These are phyloP conservation scores for Chlorella variabilis DNA, from an alignment of 163 green algal species.

Conservation along the genomic window DNA sequence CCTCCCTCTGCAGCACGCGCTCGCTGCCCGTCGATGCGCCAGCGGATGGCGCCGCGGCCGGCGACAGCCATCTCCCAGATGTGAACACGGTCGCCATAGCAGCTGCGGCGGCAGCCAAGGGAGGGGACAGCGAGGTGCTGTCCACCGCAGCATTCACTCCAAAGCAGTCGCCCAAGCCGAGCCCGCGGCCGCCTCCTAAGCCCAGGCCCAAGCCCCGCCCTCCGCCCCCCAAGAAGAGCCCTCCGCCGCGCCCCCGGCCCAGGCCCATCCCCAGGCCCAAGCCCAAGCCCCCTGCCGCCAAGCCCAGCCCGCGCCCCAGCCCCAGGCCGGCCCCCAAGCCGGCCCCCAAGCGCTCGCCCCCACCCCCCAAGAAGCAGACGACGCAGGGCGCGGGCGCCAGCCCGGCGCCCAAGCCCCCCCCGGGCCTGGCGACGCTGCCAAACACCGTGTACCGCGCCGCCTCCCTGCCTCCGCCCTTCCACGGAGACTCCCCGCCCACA, in stretches of 20 bases:
- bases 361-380: too few species aligned
- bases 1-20: too few species aligned
- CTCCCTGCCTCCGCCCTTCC: background rate
- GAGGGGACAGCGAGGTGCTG: background rate
- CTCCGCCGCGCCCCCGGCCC: background rate
- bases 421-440: background rate
- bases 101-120: background rate
- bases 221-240: background rate
- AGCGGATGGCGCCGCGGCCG: too few species aligned
- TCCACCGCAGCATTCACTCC: background rate
- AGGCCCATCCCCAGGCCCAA: background rate
- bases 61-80: too few species aligned
- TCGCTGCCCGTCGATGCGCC: too few species aligned
- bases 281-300: background rate
- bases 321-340: too few species aligned
- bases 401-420: too few species aligned
- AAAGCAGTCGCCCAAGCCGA: background rate
- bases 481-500: background rate
- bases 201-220: background rate
- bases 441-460: too few species aligned
- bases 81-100: background rate
- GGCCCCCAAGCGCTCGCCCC: too few species aligned
- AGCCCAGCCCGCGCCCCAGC: too few species aligned
- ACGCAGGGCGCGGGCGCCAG: too few species aligned
- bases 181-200: background rate